Base-by-base conservation (phyloP, 139 green algal genomes). In the Pseudopediastrum boryanum region DNA sequence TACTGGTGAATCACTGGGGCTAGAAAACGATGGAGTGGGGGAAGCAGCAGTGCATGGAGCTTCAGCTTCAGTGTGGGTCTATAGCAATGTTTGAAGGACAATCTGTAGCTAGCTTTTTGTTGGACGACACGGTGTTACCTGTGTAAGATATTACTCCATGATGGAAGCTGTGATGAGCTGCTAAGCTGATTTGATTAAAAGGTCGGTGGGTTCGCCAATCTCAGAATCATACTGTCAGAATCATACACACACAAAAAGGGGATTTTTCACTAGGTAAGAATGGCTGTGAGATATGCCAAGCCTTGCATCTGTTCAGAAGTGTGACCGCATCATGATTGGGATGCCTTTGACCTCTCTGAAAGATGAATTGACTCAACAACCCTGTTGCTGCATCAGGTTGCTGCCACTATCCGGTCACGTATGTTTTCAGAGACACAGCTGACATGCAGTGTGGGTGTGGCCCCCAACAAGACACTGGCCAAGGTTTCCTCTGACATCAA, bases 381-480 rank as follows among this genome's bases (percentile, higher is more conserved):
- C 23, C 33, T 43, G 42, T 38, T 8, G 35, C n/a, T 75, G 41
- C 36, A 33, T 33, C 73, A 91, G 75, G 87, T 95, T 27, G 93
- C 91, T 2, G 63, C 79, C 5, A 33, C 83, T 27, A 77, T 97
- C 3, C 69, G 93, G 9, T 38, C 56, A 10, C 33, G 71, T 3
- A 89, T 97, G 48, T 39, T 50, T 13, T 35, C 79, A 9, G 85
- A 85, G 63, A 93, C 89, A 0, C 12, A 69, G 7, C 78, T 97
- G 50, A 97, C 93, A 19, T 97, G 93, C 85, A 89, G 73, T 54
- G 82, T 81, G 10, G 94, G 94, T 8, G 77, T 95, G 58, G 94
- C 88, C 0, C 73, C 91, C 27, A 98, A 98, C 80, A 82, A 80
- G 73, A 91, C 92, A 75, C 85, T 98, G n/a, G 92, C 94, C 54